Evolutionary conservation across 139 green algal genomes (phyloP).

Genomic region (Choricystis sp.): DNA sequence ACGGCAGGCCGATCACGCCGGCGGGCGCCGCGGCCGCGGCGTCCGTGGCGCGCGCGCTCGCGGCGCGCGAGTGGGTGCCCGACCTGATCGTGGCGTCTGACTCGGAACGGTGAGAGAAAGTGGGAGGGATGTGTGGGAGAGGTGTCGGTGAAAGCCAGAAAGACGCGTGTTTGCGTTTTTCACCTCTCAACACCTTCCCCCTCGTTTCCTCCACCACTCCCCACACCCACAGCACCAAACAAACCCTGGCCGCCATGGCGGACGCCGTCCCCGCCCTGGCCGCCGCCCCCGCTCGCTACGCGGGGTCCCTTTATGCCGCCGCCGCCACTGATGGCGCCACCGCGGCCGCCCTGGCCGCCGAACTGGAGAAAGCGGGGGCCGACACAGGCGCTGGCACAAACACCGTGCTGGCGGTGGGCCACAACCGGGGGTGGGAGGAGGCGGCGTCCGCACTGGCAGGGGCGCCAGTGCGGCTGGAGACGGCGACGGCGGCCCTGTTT

Average conservation of each 20-base stretch:
- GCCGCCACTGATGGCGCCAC: conserved; percentile 64
- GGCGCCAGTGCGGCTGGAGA: neutral
- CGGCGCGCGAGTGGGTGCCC: conserved; percentile 46
- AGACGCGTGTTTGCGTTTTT: too few species aligned
- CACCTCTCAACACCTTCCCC: too few species aligned
- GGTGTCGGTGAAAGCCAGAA: too few species aligned
- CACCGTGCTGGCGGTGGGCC: conserved; percentile 59
- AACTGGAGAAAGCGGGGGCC: neutral
- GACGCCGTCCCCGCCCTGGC: conserved; percentile 25
- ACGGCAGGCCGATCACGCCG: conserved; percentile 38
- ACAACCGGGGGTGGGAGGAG: conserved; percentile 75
- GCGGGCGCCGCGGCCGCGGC: conserved; percentile 14
- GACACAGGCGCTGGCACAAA: too few species aligned
- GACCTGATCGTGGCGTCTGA: conserved; percentile 40
- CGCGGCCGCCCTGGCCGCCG: neutral
- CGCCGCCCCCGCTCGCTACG: conserved; percentile 35
- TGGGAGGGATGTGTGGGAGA: too few species aligned
- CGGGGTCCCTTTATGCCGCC: conserved; percentile 66
- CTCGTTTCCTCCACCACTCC: too few species aligned
- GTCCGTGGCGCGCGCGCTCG: conserved; percentile 5
- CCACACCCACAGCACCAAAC: conserved; percentile 46
- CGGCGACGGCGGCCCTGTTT: neutral
- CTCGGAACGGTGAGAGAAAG: neutral
- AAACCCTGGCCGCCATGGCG: conserved; percentile 66
- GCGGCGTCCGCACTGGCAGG: conserved; percentile 24